phyloP scores from a whole-genome alignment of 306 rosid species.

The Betula pendula region DNA sequence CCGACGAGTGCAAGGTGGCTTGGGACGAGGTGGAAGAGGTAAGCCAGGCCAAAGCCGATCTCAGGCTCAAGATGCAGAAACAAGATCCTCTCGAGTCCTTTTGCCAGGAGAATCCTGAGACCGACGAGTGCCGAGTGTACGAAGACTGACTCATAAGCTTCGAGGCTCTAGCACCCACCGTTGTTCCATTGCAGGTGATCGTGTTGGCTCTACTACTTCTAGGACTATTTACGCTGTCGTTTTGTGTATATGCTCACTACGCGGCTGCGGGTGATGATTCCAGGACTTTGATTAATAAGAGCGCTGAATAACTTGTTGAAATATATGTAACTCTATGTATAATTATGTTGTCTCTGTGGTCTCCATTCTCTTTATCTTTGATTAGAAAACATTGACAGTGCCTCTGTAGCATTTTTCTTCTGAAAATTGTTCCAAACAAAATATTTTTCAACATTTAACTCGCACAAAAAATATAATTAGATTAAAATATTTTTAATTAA shows the following conservation, averaged over 20 bases:
- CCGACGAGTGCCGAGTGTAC: slow-evolving; percentile 46
- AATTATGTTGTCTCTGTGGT: no score
- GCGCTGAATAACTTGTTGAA: not conserved
- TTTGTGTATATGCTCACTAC: not conserved
- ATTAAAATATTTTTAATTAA: no score
- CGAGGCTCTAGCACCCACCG: no score
- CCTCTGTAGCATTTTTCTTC: no score
- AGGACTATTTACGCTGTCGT: not conserved
- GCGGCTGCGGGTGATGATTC: no score
- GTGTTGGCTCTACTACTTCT: not conserved
- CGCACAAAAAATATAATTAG: no score
- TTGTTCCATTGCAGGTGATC: not conserved
- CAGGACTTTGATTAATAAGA: not conserved
- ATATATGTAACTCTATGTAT: not conserved
- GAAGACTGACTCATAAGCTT: slow-evolving; percentile 7
- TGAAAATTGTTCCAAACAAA: no score
- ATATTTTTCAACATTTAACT: no score
- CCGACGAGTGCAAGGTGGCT: slow-evolving; percentile 50
- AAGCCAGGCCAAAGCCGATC: slow-evolving; percentile 52
- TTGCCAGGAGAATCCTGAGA: slow-evolving; percentile 39
- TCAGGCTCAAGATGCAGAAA: slow-evolving; percentile 32
- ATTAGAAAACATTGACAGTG: no score
- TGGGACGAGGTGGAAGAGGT: slow-evolving; percentile 57
- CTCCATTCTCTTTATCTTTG: no score
- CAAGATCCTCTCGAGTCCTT: slow-evolving; percentile 46